These are phyloP conservation scores for Pueraria montana DNA, from an alignment of 306 rosid species.

Conservation along the genomic window DNA sequence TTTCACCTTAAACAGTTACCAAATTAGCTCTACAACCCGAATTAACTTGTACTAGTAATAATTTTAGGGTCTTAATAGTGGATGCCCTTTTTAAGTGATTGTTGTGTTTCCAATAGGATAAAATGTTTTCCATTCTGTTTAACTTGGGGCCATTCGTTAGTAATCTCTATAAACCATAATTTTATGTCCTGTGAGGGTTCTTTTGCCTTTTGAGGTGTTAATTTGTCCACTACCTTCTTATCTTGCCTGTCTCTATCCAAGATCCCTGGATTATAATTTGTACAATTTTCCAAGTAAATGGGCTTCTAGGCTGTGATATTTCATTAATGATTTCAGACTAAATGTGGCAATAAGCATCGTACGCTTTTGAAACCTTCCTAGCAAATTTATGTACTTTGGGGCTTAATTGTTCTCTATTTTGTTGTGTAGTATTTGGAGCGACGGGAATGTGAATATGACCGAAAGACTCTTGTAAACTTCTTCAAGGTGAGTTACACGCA, in stretches of 20 bases:
- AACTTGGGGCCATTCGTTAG: neutral
- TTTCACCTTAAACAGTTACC: neutral
- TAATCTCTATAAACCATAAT: neutral
- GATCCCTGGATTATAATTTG: neutral
- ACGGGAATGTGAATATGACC: conserved; percentile 84
- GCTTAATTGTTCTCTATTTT: conserved; percentile 26
- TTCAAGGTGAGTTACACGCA: conserved; percentile 61
- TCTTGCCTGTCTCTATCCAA: neutral
- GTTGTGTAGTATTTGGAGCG: conserved; percentile 81
- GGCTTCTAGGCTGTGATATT: neutral
- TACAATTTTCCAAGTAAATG: neutral
- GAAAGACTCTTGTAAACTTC: conserved; percentile 63
- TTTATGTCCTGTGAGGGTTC: neutral
- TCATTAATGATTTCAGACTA: neutral
- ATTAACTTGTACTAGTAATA: too few species aligned
- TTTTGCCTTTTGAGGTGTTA: neutral
- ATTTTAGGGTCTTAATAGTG: too few species aligned
- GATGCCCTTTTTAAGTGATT: neutral
- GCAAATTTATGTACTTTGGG: neutral
- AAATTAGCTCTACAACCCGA: neutral
- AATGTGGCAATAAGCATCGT: neutral
- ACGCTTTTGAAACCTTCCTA: neutral
- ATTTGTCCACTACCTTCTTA: neutral
- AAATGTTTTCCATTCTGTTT: neutral
- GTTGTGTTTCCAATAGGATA: neutral